phyloP scores from a whole-genome alignment of 495 filamentous ascomycete genomes.

The Aspergillus olivimuriae region DNA sequence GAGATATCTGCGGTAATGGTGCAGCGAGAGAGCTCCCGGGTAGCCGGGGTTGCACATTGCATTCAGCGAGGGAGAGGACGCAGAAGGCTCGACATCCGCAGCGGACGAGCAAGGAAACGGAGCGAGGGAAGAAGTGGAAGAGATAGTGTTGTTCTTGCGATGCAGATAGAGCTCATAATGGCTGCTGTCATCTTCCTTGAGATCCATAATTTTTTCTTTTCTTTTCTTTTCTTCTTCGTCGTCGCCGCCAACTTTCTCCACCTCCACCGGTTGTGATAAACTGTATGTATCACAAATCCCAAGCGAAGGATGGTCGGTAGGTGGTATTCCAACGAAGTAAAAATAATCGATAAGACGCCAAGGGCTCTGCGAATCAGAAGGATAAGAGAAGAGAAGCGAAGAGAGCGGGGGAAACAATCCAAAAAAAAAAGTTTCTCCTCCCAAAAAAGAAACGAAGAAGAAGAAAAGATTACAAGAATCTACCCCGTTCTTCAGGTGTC shows the following conservation, averaged over 20 bases:
- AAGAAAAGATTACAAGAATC: too few relatives aligned
- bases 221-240: too few relatives aligned
- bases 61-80: not conserved
- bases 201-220: constrained; percentile 3
- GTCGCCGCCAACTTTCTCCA: too few relatives aligned
- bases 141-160: constrained; percentile 3
- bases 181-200: not conserved
- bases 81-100: not conserved
- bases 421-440: too few relatives aligned
- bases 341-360: not conserved
- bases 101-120: not conserved
- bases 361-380: not conserved
- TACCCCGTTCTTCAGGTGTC: too few relatives aligned
- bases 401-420: too few relatives aligned
- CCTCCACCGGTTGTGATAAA: not conserved
- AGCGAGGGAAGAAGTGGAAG: not conserved
- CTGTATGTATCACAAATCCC: not conserved
- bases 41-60: not conserved
- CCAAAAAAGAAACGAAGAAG: too few relatives aligned
- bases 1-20: constrained; percentile 23
- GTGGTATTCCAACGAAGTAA: too few relatives aligned
- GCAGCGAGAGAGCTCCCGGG: constrained; percentile 16
- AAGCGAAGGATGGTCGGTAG: constrained; percentile 3
- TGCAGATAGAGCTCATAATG: constrained; percentile 3
- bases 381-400: too few relatives aligned